Evolutionary conservation across 2,329 filamentous ascomycete genomes (phyloP).

Genomic region (Xylogone sp.): DNA sequence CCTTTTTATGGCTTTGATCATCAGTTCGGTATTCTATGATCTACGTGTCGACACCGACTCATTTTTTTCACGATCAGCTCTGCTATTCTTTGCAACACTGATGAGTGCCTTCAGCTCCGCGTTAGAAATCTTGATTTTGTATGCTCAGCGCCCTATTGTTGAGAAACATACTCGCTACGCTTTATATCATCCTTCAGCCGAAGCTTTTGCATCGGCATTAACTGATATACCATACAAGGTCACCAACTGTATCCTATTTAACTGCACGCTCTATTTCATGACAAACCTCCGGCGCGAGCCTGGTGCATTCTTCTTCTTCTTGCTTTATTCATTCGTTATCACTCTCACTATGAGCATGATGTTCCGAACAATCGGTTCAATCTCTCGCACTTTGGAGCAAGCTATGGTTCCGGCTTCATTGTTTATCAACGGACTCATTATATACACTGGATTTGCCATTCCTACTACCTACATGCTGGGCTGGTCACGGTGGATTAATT

Average conservation of each 20-base stretch:
- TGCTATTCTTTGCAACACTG: conserved; percentile 66
- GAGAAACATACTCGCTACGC: conserved; percentile 85
- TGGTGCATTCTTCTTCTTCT: conserved; percentile 81
- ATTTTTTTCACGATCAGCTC: conserved; percentile 58
- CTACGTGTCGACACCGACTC: conserved; percentile 47
- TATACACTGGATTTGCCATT: conserved; percentile 37
- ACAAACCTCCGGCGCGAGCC: conserved; percentile 71
- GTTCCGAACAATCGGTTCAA: conserved; percentile 74
- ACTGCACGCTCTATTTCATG: conserved; percentile 79
- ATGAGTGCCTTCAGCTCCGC: conserved; percentile 61
- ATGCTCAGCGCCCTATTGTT: conserved; percentile 81
- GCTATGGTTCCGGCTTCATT: conserved; percentile 58
- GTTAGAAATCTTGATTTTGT: conserved; percentile 67
- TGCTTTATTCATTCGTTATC: conserved; percentile 22
- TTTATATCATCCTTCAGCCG: conserved; percentile 81
- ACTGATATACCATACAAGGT: conserved; percentile 81
- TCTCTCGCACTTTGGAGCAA: conserved; percentile 66
- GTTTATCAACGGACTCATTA: conserved; percentile 31
- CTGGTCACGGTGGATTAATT: conserved; percentile 83
- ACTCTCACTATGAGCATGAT: conserved; percentile 69
- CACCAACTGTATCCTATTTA: conserved; percentile 68
- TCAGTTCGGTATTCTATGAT: conserved; percentile 62
- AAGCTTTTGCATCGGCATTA: conserved; percentile 80
- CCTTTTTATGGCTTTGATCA: conserved; percentile 52
- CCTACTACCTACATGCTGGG: conserved; percentile 58